Conservation (phyloP, 2,329 filamentous ascomycete species). For the Hypoxylon rubiginosum region DNA sequence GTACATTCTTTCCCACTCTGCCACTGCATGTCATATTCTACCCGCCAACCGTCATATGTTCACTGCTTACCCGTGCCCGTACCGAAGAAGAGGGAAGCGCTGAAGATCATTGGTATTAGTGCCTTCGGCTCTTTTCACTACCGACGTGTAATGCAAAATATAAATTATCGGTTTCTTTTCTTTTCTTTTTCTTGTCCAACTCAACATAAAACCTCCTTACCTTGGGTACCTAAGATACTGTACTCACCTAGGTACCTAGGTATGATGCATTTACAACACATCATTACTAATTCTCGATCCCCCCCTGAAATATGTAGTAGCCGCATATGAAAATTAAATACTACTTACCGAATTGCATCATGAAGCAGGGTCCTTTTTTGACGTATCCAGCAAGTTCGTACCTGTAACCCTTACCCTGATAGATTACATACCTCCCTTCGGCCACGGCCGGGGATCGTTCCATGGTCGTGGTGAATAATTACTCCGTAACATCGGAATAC, state of each 20-base stretch:
- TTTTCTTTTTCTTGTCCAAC: background rate
- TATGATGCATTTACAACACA: background rate
- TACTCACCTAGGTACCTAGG: too few species aligned
- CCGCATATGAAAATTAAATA: background rate
- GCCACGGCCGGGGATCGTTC: too few species aligned
- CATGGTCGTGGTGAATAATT: background rate
- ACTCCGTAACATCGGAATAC: slow-evolving; percentile 20
- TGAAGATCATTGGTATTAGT: slow-evolving; percentile 1
- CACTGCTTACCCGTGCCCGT: background rate
- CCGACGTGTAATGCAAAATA: background rate
- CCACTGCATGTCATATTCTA: slow-evolving; percentile 36
- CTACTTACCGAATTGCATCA: slow-evolving; percentile 15
- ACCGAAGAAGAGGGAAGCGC: slow-evolving; percentile 14
- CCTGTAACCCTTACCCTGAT: background rate
- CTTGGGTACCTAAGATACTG: too few species aligned
- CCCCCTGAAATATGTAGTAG: background rate
- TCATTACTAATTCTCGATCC: background rate
- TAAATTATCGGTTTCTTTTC: background rate
- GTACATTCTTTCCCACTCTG: too few species aligned
- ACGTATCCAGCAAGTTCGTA: background rate
- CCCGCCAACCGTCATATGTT: slow-evolving; percentile 28
- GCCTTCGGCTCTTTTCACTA: background rate
- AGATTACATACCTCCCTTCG: background rate
- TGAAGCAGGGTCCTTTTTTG: slow-evolving; percentile 24
- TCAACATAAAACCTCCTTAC: too few species aligned